Evolutionary conservation across 2,329 filamentous ascomycete species (phyloP).

Genomic region (Aspergillus piperis): DNA sequence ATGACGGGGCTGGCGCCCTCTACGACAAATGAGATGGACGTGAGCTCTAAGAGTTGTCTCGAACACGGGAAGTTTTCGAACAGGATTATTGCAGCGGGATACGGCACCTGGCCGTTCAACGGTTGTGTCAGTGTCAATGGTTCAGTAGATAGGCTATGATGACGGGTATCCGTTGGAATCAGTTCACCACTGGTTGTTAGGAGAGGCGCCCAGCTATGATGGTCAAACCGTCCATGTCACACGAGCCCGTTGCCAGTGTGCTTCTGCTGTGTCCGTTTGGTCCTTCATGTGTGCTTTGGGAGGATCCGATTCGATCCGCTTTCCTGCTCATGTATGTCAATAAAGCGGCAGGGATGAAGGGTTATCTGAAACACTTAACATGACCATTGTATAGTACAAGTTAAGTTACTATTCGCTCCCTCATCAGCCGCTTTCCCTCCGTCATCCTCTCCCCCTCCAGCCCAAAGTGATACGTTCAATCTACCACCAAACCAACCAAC

Average conservation of each 20-base stretch:
- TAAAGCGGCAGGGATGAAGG: not conserved
- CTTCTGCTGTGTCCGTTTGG: not conserved
- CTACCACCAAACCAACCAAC: not conserved
- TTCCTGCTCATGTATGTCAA: not conserved
- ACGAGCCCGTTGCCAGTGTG: not conserved
- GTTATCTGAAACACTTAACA: not conserved
- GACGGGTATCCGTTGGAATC: not conserved
- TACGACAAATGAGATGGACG: too few relatives aligned
- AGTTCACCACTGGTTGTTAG: not conserved
- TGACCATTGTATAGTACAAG: not conserved
- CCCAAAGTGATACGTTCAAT: not conserved
- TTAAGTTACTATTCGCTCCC: not conserved
- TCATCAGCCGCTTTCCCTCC: not conserved
- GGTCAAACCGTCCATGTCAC: slow-evolving; percentile 2
- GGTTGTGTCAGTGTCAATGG: not conserved
- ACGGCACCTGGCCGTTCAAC: slow-evolving; percentile 2
- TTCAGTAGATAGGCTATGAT: not conserved
- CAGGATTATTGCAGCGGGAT: slow-evolving; percentile 16
- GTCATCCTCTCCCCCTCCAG: not conserved
- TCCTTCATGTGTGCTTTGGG: not conserved
- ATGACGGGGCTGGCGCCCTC: too few relatives aligned
- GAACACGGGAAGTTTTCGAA: slow-evolving; percentile 22
- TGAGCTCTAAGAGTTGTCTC: not conserved
- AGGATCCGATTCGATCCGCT: not conserved
- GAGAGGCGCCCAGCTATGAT: not conserved